Evolutionary conservation across 768 basidiomycete genomes (phyloP).

Genomic region (Cystofilobasidium ferigula): DNA sequence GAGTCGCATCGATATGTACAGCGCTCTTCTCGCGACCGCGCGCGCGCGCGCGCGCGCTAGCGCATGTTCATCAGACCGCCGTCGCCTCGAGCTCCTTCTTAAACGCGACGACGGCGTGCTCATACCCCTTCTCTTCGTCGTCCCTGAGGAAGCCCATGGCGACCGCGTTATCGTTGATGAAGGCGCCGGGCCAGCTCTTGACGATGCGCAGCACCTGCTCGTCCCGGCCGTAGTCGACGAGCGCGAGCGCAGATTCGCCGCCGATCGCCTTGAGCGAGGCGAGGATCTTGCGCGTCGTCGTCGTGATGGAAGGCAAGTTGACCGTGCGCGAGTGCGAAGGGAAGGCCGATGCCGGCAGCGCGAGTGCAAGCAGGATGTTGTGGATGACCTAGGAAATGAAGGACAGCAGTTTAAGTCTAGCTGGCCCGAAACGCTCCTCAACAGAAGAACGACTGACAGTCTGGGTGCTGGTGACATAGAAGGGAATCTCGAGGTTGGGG

Average conservation of each 20-base stretch:
- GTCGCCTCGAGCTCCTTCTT: slow-evolving; percentile 29
- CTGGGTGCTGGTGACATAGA: slow-evolving; percentile 47
- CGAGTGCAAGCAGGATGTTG: slow-evolving; percentile 48
- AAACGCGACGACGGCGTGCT: slow-evolving; percentile 36
- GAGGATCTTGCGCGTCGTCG: slow-evolving; percentile 49
- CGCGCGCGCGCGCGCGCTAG: too few relatives aligned
- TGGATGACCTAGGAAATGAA: slow-evolving; percentile 35
- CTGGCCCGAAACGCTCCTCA: too few relatives aligned
- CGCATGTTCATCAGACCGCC: too few relatives aligned
- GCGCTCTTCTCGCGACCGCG: too few relatives aligned
- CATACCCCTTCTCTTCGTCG: slow-evolving; percentile 34
- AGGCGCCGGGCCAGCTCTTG: slow-evolving; percentile 37
- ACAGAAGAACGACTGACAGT: slow-evolving; percentile 35
- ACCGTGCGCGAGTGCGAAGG: slow-evolving; percentile 46
- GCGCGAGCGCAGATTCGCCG: slow-evolving; percentile 43
- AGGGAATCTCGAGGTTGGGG: slow-evolving; percentile 41
- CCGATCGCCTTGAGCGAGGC: slow-evolving; percentile 47
- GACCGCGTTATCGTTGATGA: slow-evolving; percentile 30
- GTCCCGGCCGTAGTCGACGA: slow-evolving; percentile 47
- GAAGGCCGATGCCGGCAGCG: slow-evolving; percentile 44
- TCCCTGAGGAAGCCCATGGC: slow-evolving; percentile 36
- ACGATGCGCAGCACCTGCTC: slow-evolving; percentile 33
- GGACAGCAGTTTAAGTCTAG: too few relatives aligned
- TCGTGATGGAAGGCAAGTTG: slow-evolving; percentile 52
- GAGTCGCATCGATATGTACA: too few relatives aligned